These are phyloP conservation scores for Pythium phragmitis DNA, from an alignment of 352 stramenopile species.

Conservation along the genomic window DNA sequence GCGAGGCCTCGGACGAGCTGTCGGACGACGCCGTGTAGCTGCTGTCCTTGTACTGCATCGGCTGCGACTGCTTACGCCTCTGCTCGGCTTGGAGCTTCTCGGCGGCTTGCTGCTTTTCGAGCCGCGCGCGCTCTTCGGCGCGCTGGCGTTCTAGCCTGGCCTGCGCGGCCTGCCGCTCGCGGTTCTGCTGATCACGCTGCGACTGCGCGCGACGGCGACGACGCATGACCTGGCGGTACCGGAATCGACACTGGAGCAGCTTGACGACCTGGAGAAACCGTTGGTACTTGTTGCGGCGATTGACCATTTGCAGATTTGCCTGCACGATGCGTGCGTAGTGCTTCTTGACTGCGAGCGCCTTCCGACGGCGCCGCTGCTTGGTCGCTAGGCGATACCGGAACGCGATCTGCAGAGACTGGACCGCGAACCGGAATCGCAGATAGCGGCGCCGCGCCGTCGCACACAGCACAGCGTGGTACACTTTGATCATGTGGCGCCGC, in stretches of 20 bases:
- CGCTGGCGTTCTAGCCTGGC: constrained; percentile 9
- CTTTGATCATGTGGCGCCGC: constrained; percentile 70
- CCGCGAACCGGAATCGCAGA: constrained; percentile 51
- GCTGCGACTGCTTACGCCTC: constrained; percentile 30
- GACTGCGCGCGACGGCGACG: constrained; percentile 9
- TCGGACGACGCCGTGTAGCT: constrained; percentile 73
- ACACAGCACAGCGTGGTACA: constrained; percentile 70
- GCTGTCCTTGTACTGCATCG: constrained; percentile 60
- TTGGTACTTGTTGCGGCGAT: constrained; percentile 53
- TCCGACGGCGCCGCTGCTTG: constrained; percentile 28
- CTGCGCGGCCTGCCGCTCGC: constrained; percentile 11
- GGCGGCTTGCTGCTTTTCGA: constrained; percentile 12
- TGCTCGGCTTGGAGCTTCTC: constrained; percentile 19
- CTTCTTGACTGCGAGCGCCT: constrained; percentile 38
- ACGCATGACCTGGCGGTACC: constrained; percentile 41
- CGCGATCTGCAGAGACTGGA: constrained; percentile 51
- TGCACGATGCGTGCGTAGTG: constrained; percentile 55
- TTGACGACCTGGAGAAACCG: constrained; percentile 50
- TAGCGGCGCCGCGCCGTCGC: constrained; percentile 54
- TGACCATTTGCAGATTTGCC: constrained; percentile 52
- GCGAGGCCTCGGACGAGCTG: constrained; percentile 52
- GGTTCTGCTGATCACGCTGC: constrained; percentile 22
- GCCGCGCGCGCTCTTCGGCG: constrained; percentile 12
- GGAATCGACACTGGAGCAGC: constrained; percentile 72
- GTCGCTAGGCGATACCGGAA: constrained; percentile 58